phyloP scores from a whole-genome alignment of 192 early-diverging fungal species.

The Dimargaris xerosporica region DNA sequence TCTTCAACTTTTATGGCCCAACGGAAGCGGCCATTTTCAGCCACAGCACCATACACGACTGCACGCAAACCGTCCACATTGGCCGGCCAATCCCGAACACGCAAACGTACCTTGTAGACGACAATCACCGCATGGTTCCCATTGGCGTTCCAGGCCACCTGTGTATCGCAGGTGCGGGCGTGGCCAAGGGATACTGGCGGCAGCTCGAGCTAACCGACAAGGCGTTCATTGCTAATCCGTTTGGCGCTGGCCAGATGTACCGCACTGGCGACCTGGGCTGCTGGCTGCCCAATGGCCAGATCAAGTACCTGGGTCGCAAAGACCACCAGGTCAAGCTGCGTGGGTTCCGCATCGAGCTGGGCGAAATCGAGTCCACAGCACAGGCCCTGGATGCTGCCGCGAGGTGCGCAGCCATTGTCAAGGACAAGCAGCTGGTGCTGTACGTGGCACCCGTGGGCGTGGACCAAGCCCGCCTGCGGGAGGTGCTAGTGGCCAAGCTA shows the following conservation, averaged over 20 bases:
- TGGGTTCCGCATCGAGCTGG: slow-evolving; percentile 48
- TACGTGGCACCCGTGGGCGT: neutral
- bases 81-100: neutral
- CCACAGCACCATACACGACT: neutral
- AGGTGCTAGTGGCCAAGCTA: neutral
- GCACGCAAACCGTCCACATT: no score
- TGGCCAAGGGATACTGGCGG: slow-evolving; percentile 42
- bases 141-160: slow-evolving; percentile 33
- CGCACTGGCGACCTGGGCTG: slow-evolving; percentile 46
- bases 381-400: neutral
- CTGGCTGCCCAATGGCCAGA: slow-evolving; percentile 35
- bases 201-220: slow-evolving; percentile 26
- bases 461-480: neutral
- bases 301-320: slow-evolving; percentile 42
- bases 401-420: slow-evolving; percentile 1
- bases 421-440: slow-evolving; percentile 1
- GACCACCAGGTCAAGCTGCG: slow-evolving; percentile 56
- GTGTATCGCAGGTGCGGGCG: slow-evolving; percentile 35
- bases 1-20: slow-evolving; percentile 5
- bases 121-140: slow-evolving; percentile 11
- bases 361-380: slow-evolving; percentile 32
- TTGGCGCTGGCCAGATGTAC: slow-evolving; percentile 32
- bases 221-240: slow-evolving; percentile 44
- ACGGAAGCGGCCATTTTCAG: slow-evolving; percentile 1
- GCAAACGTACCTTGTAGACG: neutral